phyloP scores from a whole-genome alignment of 495 filamentous ascomycete genomes.

The Hypoxylon perforatum region DNA sequence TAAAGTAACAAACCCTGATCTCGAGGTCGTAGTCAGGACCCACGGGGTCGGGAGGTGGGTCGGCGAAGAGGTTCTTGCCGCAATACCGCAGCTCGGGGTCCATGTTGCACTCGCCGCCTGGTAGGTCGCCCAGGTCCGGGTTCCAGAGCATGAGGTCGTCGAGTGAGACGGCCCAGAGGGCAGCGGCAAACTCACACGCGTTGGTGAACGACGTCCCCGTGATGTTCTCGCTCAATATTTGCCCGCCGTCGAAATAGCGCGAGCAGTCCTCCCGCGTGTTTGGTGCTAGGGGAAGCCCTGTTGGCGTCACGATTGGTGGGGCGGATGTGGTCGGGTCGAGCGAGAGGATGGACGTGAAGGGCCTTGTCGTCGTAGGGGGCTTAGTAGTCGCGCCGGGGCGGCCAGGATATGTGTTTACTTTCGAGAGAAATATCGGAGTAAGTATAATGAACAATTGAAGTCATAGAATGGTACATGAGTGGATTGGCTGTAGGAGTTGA shows the following conservation, averaged over 20 bases:
- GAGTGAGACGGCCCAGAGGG: neutral
- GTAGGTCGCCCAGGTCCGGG: neutral
- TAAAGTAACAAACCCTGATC: neutral
- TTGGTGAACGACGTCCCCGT: neutral
- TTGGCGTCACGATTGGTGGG: neutral
- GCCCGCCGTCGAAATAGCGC: neutral
- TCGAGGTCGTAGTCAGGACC: neutral
- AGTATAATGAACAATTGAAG: neutral
- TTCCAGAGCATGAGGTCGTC: slow-evolving; percentile 4
- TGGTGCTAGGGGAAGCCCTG: neutral
- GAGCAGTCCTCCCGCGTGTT: slow-evolving; percentile 1
- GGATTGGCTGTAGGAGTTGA: neutral
- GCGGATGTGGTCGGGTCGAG: neutral
- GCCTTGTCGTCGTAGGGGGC: neutral
- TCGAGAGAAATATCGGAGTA: neutral
- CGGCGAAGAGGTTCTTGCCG: slow-evolving; percentile 29
- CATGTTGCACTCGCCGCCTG: slow-evolving; percentile 56
- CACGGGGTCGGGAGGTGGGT: neutral
- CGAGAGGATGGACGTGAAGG: neutral
- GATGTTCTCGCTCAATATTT: neutral
- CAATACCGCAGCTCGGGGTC: slow-evolving; percentile 68
- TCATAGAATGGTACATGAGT: neutral
- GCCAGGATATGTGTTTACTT: slow-evolving; percentile 43
- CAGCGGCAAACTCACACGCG: neutral
- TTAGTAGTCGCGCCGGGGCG: neutral